Evolutionary conservation across 176 grass and related monocot species (phyloP).

Genomic region (Carex littledalei): DNA sequence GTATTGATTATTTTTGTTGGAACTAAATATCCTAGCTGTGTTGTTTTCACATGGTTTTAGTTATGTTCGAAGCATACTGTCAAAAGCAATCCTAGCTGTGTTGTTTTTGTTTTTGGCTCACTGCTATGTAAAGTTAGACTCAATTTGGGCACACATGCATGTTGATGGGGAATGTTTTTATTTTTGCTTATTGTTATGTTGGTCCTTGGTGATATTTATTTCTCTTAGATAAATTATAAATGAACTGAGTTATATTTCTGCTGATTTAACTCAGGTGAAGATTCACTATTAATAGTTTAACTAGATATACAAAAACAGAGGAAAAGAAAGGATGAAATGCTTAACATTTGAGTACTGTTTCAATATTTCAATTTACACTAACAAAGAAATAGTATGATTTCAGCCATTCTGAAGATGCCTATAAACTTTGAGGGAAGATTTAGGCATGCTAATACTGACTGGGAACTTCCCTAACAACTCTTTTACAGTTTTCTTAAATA

Average conservation of each 20-base stretch:
- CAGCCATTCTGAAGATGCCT: too few species aligned
- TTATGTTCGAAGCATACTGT: too few species aligned
- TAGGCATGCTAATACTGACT: too few species aligned
- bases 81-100: too few species aligned
- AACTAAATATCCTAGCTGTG: too few species aligned
- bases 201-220: not conserved
- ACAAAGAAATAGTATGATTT: too few species aligned
- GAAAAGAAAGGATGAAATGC: not conserved
- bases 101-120: not conserved
- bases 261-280: not conserved
- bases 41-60: not conserved
- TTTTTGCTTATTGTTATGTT: not conserved
- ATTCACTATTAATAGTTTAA: not conserved
- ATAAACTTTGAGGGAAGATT: too few species aligned
- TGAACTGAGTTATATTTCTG: not conserved
- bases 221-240: not conserved
- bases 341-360: too few species aligned
- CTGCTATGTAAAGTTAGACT: not conserved
- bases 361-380: too few species aligned
- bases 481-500: too few species aligned
- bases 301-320: not conserved
- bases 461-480: too few species aligned
- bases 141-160: not conserved
- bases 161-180: not conserved
- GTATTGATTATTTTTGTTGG: not conserved